A percentile compares a stretch with the other conserved stretches of the same genome.
Conservation (phyloP, 2,329 filamentous ascomycete species). For the Fusarium nurragi region DNA sequence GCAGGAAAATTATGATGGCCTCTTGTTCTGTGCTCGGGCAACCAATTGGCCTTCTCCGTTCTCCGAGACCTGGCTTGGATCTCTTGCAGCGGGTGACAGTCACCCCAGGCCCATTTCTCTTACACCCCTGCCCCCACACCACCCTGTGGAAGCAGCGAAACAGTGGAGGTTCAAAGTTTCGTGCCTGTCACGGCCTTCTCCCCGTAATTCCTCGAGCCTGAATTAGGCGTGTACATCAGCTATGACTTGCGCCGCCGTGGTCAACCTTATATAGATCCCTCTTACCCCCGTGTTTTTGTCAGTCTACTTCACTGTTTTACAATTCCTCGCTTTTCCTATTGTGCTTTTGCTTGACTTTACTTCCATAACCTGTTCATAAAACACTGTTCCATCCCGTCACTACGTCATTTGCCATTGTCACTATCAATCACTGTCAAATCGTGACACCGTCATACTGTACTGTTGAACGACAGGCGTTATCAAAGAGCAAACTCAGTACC, state of each 20-base stretch:
- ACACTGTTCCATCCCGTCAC: constrained; percentile 15
- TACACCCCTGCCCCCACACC: constrained; percentile 39
- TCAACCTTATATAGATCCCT: constrained; percentile 44
- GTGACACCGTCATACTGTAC: neutral
- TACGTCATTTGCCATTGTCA: constrained; percentile 29
- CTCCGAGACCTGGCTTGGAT: neutral
- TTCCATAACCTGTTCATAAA: constrained; percentile 4
- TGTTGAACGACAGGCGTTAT: constrained; percentile 15
- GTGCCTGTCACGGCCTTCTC: constrained; percentile 42
- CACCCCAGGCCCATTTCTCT: constrained; percentile 34
- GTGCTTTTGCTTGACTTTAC: constrained; percentile 5
- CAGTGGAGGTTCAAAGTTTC: constrained; percentile 30
- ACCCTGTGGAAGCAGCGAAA: constrained; percentile 29
- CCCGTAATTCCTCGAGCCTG: constrained; percentile 40
- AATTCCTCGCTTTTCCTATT: constrained; percentile 19
- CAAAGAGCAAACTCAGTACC: neutral
- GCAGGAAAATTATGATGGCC: constrained; percentile 12
- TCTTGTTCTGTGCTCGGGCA: neutral
- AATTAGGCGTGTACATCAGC: constrained; percentile 25
- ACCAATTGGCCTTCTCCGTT: constrained; percentile 2
- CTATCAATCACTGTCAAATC: constrained; percentile 25
- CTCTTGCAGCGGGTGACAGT: constrained; percentile 23
- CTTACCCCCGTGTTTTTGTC: constrained; percentile 21
- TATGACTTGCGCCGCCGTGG: constrained; percentile 38
- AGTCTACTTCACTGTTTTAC: constrained; percentile 12